Conservation (phyloP, 2,329 filamentous ascomycete genomes). For the Blumeriella jaapii region DNA sequence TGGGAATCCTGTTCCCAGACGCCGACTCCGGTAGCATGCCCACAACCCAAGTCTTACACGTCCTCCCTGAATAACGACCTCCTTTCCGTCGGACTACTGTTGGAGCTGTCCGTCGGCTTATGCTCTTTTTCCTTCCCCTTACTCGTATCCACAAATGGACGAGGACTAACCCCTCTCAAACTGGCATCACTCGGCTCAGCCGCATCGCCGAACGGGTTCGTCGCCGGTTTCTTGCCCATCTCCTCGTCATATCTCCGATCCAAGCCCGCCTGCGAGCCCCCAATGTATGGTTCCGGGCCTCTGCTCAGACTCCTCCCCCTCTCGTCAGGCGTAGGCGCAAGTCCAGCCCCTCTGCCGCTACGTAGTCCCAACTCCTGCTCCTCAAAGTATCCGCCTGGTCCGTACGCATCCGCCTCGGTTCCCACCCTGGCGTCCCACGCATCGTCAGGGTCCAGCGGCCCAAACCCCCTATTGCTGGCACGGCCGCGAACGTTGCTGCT, state of each 20-base stretch:
- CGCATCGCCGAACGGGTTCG: conserved; percentile 61
- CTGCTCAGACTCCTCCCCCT: conserved; percentile 33
- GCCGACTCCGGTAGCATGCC: neutral
- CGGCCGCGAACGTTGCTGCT: conserved; percentile 29
- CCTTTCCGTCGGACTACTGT: conserved; percentile 52
- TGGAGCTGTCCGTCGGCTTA: conserved; percentile 11
- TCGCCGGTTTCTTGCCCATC: conserved; percentile 30
- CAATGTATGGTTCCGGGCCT: conserved; percentile 31
- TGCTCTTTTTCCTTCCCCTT: too few relatives aligned
- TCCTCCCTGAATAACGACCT: conserved; percentile 61
- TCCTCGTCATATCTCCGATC: conserved; percentile 35
- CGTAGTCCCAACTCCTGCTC: conserved; percentile 57
- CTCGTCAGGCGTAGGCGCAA: conserved; percentile 33
- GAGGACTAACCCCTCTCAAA: conserved; percentile 62
- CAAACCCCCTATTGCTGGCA: conserved; percentile 45
- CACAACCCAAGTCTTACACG: conserved; percentile 36
- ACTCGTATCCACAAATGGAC: conserved; percentile 48
- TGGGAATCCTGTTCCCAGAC: conserved; percentile 3
- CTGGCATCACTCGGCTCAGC: conserved; percentile 47
- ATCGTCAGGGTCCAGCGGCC: conserved; percentile 67
- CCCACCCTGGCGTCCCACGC: conserved; percentile 77
- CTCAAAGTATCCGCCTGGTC: conserved; percentile 56
- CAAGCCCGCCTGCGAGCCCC: conserved; percentile 31
- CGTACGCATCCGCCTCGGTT: conserved; percentile 55
- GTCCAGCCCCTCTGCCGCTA: conserved; percentile 32